Evolutionary conservation across 176 grass and related monocot genomes (phyloP).

Genomic region (Zizania latifolia): DNA sequence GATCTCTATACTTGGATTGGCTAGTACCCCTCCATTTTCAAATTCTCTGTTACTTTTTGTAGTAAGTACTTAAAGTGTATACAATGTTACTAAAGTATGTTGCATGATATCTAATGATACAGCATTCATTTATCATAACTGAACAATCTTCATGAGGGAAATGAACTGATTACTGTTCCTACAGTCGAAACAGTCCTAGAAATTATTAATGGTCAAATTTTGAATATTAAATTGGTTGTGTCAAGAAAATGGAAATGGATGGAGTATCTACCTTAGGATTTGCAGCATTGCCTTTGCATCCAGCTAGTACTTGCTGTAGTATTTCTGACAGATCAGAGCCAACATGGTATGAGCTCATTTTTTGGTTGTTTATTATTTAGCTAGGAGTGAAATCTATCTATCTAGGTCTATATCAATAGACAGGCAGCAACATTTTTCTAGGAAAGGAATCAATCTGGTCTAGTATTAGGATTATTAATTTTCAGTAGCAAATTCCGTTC

Average conservation of each 20-base stretch:
- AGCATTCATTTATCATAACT: not conserved
- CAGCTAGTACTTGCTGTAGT: slow-evolving; percentile 5
- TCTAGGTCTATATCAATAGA: not conserved
- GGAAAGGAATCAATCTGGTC: too few relatives aligned
- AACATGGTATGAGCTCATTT: not conserved
- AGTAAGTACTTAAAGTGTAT: not conserved
- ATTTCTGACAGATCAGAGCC: not conserved
- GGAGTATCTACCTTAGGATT: not conserved
- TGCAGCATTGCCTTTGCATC: not conserved
- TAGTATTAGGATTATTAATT: not conserved
- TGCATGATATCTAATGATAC: not conserved
- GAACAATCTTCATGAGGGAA: not conserved
- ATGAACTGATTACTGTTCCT: not conserved
- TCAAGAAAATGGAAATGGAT: not conserved
- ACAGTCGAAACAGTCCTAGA: not conserved
- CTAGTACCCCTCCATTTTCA: not conserved
- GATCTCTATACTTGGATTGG: not conserved
- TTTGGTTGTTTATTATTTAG: not conserved
- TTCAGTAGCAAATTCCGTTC: not conserved
- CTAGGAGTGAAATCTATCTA: not conserved
- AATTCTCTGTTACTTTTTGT: not conserved
- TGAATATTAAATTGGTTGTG: not conserved
- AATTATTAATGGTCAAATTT: not conserved
- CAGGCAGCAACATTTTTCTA: too few relatives aligned
- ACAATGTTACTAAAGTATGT: not conserved